Evolutionary conservation across 495 filamentous ascomycete genomes (phyloP).

Genomic region (Neurospora sp.): DNA sequence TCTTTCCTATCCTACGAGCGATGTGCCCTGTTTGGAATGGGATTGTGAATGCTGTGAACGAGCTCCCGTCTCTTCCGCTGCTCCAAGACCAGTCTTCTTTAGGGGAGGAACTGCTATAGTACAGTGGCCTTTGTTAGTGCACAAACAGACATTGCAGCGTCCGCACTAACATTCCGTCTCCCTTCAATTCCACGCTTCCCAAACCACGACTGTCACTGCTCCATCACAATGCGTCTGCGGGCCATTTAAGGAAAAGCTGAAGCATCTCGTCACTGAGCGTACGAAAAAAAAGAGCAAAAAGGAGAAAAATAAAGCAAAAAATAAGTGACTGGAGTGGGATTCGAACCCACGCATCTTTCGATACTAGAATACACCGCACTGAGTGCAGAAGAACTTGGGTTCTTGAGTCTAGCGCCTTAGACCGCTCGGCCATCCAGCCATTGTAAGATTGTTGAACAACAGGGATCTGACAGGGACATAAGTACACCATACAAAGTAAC

Average conservation of each 20-base stretch:
- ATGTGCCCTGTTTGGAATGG: neutral
- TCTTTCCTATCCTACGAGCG: neutral
- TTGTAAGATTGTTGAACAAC: neutral
- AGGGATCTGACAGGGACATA: neutral
- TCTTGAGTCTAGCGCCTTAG: constrained; percentile 28
- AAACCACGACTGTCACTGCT: neutral
- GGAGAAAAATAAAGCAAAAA: constrained; percentile 4
- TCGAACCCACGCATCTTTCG: constrained; percentile 1
- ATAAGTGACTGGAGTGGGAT: constrained; percentile 12
- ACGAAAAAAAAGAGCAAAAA: neutral
- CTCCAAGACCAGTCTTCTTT: neutral
- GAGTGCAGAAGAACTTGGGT: constrained; percentile 1
- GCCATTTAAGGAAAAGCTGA: neutral
- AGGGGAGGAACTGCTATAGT: neutral
- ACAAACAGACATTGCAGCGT: neutral
- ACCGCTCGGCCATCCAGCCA: constrained; percentile 25
- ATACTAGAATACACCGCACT: constrained; percentile 4
- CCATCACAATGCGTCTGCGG: neutral
- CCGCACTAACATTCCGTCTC: neutral
- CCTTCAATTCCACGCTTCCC: neutral
- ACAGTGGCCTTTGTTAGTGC: neutral
- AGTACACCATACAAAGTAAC: neutral
- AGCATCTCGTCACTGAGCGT: neutral
- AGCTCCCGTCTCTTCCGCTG: neutral
- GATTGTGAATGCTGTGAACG: neutral